A percentile compares a stretch with the other conserved stretches of the same genome.
Conservation (phyloP, 2,329 filamentous ascomycete species). For the Mycocentrospora acerina region DNA sequence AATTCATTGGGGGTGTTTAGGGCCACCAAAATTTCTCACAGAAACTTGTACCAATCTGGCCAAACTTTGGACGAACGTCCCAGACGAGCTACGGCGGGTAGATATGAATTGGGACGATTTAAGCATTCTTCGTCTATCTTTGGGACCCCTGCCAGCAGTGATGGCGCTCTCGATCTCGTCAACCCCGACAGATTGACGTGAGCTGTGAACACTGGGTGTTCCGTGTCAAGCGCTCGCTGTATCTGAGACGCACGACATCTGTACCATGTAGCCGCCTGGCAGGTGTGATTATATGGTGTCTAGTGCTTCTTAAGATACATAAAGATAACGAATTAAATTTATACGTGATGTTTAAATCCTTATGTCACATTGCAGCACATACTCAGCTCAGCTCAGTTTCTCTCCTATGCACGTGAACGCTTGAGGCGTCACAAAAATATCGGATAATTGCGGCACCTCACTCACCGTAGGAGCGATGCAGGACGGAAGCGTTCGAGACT, state of each 20-base stretch:
- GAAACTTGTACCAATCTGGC: constrained; percentile 13
- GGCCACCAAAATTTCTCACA: constrained; percentile 20
- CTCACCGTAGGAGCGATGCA: too few species aligned
- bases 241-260: too few species aligned
- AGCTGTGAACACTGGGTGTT: not conserved
- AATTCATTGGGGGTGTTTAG: constrained; percentile 9
- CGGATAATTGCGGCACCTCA: not conserved
- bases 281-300: too few species aligned
- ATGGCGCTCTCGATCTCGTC: constrained; percentile 20
- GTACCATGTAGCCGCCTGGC: constrained; percentile 2
- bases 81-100: constrained; percentile 13
- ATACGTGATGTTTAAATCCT: not conserved
- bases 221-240: not conserved
- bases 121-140: constrained; percentile 10
- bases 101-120: constrained; percentile 5
- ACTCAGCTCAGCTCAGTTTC: too few species aligned
- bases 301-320: not conserved
- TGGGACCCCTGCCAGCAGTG: constrained; percentile 15
- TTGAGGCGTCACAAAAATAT: not conserved
- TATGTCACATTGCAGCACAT: not conserved
- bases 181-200: constrained; percentile 16
- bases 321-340: too few species aligned
- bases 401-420: not conserved
- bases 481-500: too few species aligned
- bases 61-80: constrained; percentile 9